Base-by-base conservation (phyloP, 805 yeast species). In the Nematodospora valgi region DNA sequence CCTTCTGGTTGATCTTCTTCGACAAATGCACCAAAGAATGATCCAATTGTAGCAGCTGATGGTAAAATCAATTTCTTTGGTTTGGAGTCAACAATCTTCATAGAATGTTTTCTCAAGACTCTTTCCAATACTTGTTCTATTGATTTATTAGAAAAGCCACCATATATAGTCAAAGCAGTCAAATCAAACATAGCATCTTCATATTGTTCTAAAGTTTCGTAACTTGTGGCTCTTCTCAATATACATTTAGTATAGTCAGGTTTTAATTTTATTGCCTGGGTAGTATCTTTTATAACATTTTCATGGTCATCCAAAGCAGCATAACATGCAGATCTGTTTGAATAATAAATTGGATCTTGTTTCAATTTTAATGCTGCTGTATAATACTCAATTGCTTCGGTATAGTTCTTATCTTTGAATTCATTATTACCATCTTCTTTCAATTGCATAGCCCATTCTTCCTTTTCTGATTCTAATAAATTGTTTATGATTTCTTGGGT, bases 241-340 rank as follows among this genome's bases (percentile, higher is more conserved):
- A 88, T 70, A 62, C 97, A 93, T 68, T 93, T 93, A 52, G 86
- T 69, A 65, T 93, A 91, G 57, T 84, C 91, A 9, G 95, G 96
- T 58, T 87, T 84, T 51, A 91, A 66, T 50, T 79, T 74, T 51
- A 93, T 73, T 19, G 98, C 98, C 42, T 73, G 75, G 14, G 95
- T 78, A 38, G 96, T 84, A 59, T 88, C 96, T 48, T 79, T 85
- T 44, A 93, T 74, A 30, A 89, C 96, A 57, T 87, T 82, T 49
- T 86, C 87, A 56, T 78, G 80, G 43, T 88, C 77, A 45, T 80
- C 76, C 47, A 86, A 68, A 6, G 94, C 86, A 34, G 89, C 84
- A 64, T 85, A 85, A 64, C 96, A 91, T 12, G 98, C 98, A 19
- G 98, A 88, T 64, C 97, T 80, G 71, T 93, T 93, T 43, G 97